Percentiles rank a stretch among this genome's conserved stretches.
Evolutionary conservation across 2,329 filamentous ascomycete species (phyloP).

Genomic region (Fonsecaea pugnacius): DNA sequence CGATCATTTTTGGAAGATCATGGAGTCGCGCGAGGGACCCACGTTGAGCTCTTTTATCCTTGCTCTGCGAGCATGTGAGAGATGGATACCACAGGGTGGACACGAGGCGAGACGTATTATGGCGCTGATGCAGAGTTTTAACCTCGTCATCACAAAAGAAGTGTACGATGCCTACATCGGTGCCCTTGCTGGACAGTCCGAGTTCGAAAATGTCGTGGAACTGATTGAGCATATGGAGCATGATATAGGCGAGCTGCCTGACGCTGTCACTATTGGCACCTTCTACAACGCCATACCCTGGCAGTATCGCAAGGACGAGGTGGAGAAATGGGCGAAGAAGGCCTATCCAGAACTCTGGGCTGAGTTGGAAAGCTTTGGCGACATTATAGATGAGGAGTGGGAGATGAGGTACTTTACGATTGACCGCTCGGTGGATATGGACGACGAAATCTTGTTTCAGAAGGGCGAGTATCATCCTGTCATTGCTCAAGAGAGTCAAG

Average conservation of each 20-base stretch:
- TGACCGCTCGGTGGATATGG: slow-evolving; percentile 34
- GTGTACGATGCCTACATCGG: slow-evolving; percentile 79
- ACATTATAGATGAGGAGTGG: slow-evolving; percentile 38
- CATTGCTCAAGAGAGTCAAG: slow-evolving; percentile 28
- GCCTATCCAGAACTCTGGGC: slow-evolving; percentile 72
- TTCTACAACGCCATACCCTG: slow-evolving; percentile 75
- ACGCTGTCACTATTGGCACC: slow-evolving; percentile 70
- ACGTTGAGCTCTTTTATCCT: slow-evolving; percentile 79
- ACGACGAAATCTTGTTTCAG: slow-evolving; percentile 35
- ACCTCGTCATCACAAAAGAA: slow-evolving; percentile 73
- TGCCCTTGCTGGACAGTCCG: slow-evolving; percentile 73
- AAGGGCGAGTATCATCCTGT: slow-evolving; percentile 34
- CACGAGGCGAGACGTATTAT: slow-evolving; percentile 59
- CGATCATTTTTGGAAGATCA: slow-evolving; percentile 84
- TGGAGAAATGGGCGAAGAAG: slow-evolving; percentile 74
- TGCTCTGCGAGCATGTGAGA: slow-evolving; percentile 78
- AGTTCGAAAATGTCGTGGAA: slow-evolving; percentile 68
- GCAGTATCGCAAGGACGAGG: slow-evolving; percentile 66
- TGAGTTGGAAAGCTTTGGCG: slow-evolving; percentile 56
- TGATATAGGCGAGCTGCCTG: slow-evolving; percentile 69
- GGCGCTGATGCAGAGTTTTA: slow-evolving; percentile 67
- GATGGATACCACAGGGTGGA: slow-evolving; percentile 51
- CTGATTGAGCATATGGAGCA: slow-evolving; percentile 70
- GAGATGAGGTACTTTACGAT: slow-evolving; percentile 38
- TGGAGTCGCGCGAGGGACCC: slow-evolving; percentile 82